These are phyloP conservation scores for Neodidymelliopsis sp. DNA, from an alignment of 2,329 filamentous ascomycete species.

Conservation along the genomic window DNA sequence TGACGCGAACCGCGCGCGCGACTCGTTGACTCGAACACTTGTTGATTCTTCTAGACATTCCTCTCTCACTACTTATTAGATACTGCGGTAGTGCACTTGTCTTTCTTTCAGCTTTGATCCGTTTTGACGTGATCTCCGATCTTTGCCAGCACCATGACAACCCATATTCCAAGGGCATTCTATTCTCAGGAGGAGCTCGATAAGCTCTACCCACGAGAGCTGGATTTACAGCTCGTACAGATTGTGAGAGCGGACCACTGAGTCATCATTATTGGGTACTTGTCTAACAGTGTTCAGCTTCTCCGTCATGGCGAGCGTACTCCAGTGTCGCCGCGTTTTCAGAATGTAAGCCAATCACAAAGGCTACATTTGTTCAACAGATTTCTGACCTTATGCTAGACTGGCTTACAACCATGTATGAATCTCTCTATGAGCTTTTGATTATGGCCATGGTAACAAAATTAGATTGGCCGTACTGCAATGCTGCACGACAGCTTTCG, in stretches of 20 bases:
- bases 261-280: background rate
- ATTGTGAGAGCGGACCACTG: constrained; percentile 60
- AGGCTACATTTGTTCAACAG: background rate
- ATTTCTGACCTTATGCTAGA: constrained; percentile 27
- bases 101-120: background rate
- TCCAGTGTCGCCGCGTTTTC: constrained; percentile 86
- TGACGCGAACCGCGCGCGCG: constrained; percentile 20
- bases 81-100: background rate
- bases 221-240: constrained; percentile 90
- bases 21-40: constrained; percentile 11
- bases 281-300: constrained; percentile 34
- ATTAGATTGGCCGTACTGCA: constrained; percentile 88
- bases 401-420: constrained; percentile 46
- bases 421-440: too few relatives aligned
- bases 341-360: constrained; percentile 66
- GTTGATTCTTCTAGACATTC: background rate
- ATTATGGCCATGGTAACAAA: constrained; percentile 1
- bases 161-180: constrained; percentile 73
- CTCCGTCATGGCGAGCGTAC: constrained; percentile 70
- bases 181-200: constrained; percentile 84
- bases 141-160: constrained; percentile 77
- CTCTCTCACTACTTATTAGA: background rate
- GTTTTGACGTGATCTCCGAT: background rate
- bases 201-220: constrained; percentile 77
- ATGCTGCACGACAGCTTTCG: constrained; percentile 74